Evolutionary conservation across 352 stramenopile species (phyloP), one percentile per base, ranked within the genome.

Genomic region (Thraustochytrium striatum): DNA sequence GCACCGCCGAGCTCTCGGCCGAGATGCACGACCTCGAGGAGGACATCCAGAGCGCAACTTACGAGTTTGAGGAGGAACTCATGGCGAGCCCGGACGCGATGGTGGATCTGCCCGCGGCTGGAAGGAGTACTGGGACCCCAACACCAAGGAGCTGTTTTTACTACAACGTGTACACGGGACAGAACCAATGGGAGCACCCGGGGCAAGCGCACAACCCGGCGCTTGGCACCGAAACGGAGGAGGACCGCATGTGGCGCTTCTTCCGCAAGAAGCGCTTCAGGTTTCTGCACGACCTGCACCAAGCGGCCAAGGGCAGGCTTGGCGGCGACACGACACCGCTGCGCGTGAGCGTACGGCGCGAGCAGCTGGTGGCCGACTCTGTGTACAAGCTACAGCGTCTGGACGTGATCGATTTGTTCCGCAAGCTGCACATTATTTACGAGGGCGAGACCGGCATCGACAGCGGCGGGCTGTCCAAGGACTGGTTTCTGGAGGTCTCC

Each of bases 71-170:
- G 13, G 47, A 55, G 21, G 72, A 80, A 7, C 36, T 69, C 50
- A 3, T 72, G n/a, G 72, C 72, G 16, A 70, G 72, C 32, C 61
- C 72, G 2, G 72, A 73, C 50, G 59, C 59, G 2, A 47, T 72
- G 21, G 57, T 84, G 30, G 58, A 80, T 16, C 38, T 62, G 43
- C 72, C 72, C 9, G 62, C 80, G 33, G 72, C 8, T 95, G 90
- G 90, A 86, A 93, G 9, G 88, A 92, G 73, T 95, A 89, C 84
- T 95, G 90, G 90, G 90, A 95, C 43, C 85, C 85, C 39, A 91
- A 89, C 78, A 86, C 88, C 8, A 89, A 94, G 75, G 84, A 91
- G 70, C 87, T 93, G 0, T 95, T 95, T n/a, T 79, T 95, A 89
- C 83, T 95, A 93, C 83, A 92, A 95, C 83, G 90, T 90, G 44